These are phyloP conservation scores for Paramarasmius palmivorus DNA, from an alignment of 1,284 basidiomycete genomes.

Conservation along the genomic window DNA sequence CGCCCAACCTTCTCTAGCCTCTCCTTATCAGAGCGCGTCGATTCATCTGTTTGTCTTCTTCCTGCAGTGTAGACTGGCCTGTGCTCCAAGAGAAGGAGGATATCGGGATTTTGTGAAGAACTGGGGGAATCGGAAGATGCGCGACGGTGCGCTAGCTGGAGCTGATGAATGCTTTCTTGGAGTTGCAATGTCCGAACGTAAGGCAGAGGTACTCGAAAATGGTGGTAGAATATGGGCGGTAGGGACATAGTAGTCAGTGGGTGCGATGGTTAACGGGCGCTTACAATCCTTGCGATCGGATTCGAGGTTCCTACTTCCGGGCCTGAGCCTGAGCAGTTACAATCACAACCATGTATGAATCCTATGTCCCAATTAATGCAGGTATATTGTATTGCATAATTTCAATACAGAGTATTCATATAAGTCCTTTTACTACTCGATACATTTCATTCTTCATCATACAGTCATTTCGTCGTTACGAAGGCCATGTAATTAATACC, in stretches of 20 bases:
- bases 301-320: too few relatives aligned
- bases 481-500: too few relatives aligned
- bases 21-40: conserved; percentile 62
- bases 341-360: too few relatives aligned
- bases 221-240: conserved; percentile 76
- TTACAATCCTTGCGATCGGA: too few relatives aligned
- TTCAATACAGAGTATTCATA: too few relatives aligned
- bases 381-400: too few relatives aligned
- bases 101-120: conserved; percentile 34
- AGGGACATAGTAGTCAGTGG: conserved; percentile 35
- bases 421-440: too few relatives aligned
- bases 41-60: conserved; percentile 74
- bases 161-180: conserved; percentile 67
- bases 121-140: conserved; percentile 38
- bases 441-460: too few relatives aligned
- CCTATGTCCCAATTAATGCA: too few relatives aligned
- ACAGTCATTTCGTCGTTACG: too few relatives aligned
- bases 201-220: conserved; percentile 72
- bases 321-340: too few relatives aligned
- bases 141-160: conserved; percentile 56
- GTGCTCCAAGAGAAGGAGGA: conserved; percentile 80
- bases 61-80: conserved; percentile 94
- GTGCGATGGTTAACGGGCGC: too few relatives aligned
- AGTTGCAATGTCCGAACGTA: conserved; percentile 70
- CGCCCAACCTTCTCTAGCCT: conserved; percentile 77